These are phyloP conservation scores for Exobasidium rhododendri DNA, from an alignment of 1,284 basidiomycete genomes.

Conservation along the genomic window DNA sequence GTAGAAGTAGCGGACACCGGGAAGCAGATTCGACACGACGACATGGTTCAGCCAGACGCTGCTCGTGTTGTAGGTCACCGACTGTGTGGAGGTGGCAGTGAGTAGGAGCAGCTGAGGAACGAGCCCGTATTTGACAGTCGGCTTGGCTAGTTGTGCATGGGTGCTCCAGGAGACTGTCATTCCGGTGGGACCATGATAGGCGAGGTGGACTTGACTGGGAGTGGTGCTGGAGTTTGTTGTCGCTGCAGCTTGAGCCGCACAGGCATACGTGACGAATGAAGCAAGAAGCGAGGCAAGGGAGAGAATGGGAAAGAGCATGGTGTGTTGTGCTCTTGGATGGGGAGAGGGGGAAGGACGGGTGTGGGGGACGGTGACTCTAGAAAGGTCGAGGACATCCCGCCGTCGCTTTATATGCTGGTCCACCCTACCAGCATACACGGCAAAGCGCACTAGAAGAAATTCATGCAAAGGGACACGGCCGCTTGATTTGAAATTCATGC, in stretches of 20 bases:
- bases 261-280: background rate
- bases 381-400: too few relatives aligned
- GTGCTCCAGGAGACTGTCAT: conserved; percentile 6
- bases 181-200: conserved; percentile 1
- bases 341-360: too few relatives aligned
- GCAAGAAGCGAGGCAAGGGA: too few relatives aligned
- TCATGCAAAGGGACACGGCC: too few relatives aligned
- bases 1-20: background rate
- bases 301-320: too few relatives aligned
- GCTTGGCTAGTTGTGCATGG: conserved; percentile 3
- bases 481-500: too few relatives aligned
- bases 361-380: too few relatives aligned
- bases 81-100: background rate
- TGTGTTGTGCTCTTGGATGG: too few relatives aligned
- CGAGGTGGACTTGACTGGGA: background rate
- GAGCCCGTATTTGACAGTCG: conserved; percentile 3
- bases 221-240: background rate
- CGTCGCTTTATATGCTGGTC: too few relatives aligned
- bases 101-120: background rate
- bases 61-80: background rate
- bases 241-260: background rate
- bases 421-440: too few relatives aligned
- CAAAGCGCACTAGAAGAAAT: too few relatives aligned
- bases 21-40: background rate
- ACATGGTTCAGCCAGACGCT: background rate